These are phyloP conservation scores for Leptosphaerulina australis DNA, from an alignment of 2,329 filamentous ascomycete genomes.

Conservation along the genomic window DNA sequence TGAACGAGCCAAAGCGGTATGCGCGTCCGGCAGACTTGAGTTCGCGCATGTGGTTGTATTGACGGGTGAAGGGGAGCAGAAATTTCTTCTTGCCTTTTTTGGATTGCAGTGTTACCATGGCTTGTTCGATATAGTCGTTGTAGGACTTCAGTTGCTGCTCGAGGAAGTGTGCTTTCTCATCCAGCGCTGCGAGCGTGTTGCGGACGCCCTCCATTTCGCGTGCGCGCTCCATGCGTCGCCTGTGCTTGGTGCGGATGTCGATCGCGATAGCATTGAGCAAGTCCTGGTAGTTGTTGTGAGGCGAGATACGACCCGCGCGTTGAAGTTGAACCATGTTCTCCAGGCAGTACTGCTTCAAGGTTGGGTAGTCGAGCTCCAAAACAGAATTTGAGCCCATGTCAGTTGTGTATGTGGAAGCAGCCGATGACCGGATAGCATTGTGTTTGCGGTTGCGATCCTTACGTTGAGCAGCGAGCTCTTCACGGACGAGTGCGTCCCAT, in stretches of 20 bases:
- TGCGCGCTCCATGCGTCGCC: slow-evolving; percentile 86
- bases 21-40: slow-evolving; percentile 89
- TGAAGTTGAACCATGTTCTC: slow-evolving; percentile 94
- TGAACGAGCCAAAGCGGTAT: slow-evolving; percentile 97
- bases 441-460: slow-evolving; percentile 58
- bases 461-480: slow-evolving; percentile 68
- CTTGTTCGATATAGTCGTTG: slow-evolving; percentile 98
- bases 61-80: slow-evolving; percentile 94
- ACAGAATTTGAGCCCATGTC: slow-evolving; percentile 59
- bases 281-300: slow-evolving; percentile 92
- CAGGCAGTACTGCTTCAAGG: slow-evolving; percentile 89
- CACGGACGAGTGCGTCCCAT: slow-evolving; percentile 80
- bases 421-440: slow-evolving; percentile 71
- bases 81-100: slow-evolving; percentile 96
- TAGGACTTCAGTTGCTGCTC: slow-evolving; percentile 97
- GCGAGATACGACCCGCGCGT: slow-evolving; percentile 81
- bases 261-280: slow-evolving; percentile 96
- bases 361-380: slow-evolving; percentile 89
- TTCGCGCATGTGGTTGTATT: slow-evolving; percentile 98
- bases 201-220: slow-evolving; percentile 86
- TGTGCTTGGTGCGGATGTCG: slow-evolving; percentile 96
- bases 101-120: slow-evolving; percentile 94
- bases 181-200: slow-evolving; percentile 74
- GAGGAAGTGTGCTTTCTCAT: slow-evolving; percentile 87
- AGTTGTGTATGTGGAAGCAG: slow-evolving; percentile 77